phyloP scores from a whole-genome alignment of 192 early-diverging fungal genomes.

The Gonapodya sp. region DNA sequence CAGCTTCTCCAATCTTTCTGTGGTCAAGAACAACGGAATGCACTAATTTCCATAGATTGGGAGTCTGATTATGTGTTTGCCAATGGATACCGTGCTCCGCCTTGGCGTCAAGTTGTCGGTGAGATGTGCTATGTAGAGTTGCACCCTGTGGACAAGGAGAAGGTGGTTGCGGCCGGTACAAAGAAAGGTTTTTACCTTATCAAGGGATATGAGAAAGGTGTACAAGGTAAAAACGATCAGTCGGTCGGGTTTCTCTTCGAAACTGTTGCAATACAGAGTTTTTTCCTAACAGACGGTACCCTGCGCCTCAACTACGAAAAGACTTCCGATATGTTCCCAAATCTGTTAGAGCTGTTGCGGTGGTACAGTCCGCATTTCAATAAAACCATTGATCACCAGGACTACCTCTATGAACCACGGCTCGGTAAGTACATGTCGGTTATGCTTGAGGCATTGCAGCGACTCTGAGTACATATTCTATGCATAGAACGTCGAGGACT shows the following conservation, averaged over 20 bases:
- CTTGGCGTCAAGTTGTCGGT: constrained; percentile 51
- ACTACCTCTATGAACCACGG: constrained; percentile 32
- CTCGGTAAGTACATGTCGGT: neutral
- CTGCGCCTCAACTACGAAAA: constrained; percentile 47
- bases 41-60: constrained; percentile 42
- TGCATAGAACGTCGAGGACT: neutral
- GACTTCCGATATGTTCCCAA: constrained; percentile 29
- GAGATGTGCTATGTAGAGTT: constrained; percentile 46
- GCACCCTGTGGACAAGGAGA: constrained; percentile 31
- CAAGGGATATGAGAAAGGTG: constrained; percentile 41
- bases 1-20: constrained; percentile 13
- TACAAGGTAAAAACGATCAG: constrained; percentile 29
- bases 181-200: constrained; percentile 51
- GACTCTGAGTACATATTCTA: neutral
- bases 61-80: constrained; percentile 52
- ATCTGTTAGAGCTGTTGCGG: constrained; percentile 36
- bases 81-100: constrained; percentile 48
- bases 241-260: constrained; percentile 9
- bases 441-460: too few species aligned
- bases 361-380: constrained; percentile 31
- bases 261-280: too few species aligned
- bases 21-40: constrained; percentile 18
- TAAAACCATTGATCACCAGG: constrained; percentile 39
- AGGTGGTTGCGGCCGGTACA: constrained; percentile 39
- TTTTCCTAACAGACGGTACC: constrained; percentile 19